Base-by-base conservation (phyloP, 2,329 filamentous ascomycete genomes). In the Alternaria solani region DNA sequence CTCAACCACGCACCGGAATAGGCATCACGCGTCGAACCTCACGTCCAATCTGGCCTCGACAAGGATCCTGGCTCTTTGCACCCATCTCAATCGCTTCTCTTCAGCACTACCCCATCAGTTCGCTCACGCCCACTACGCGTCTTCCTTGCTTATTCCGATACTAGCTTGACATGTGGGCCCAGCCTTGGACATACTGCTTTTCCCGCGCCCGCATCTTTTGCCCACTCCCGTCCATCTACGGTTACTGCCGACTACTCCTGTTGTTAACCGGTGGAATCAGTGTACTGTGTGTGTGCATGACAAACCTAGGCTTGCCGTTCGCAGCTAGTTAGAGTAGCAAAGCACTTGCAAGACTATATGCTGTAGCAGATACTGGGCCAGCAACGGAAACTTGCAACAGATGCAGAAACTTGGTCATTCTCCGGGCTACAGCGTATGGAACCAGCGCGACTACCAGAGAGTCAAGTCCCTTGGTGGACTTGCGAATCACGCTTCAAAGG, bases 1-100 rank as follows among this genome's bases (percentile, higher is more conserved):
- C 54, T 49, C 53, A 55, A 59, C 43, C 41, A 53, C 61, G 60
- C 65, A 20, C 18, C 20, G 32, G 18, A 20, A 12, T 20, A 52
- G 20, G 11, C 30, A 32, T 36, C 26, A 36, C 26, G 41, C 41
- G 32, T 46, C 32, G 14, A 41, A 32, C 9, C 28, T 30, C 46
- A 18, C 6, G 7, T 34, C 11, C 16, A 23, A 23, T 12, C 11
- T 25, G 23, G 20, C 34, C 18, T 36, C 26, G 54, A 42, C 36
- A 34, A 5, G n/a, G 23, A 14, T 8, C 38, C 6, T 32, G 7
- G 20, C 25, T 6, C 36, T 26, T 20, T 51, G 20, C 44, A 43
- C 43, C 36, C 20, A 7, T 34, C 14, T 20, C 9, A 32, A 11
- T 25, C 26, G 8, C 1, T 9, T 38, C 16, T 5, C 26, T 4